Evolutionary conservation across 768 basidiomycete genomes (phyloP).

Genomic region (Tremella yokohamensis): DNA sequence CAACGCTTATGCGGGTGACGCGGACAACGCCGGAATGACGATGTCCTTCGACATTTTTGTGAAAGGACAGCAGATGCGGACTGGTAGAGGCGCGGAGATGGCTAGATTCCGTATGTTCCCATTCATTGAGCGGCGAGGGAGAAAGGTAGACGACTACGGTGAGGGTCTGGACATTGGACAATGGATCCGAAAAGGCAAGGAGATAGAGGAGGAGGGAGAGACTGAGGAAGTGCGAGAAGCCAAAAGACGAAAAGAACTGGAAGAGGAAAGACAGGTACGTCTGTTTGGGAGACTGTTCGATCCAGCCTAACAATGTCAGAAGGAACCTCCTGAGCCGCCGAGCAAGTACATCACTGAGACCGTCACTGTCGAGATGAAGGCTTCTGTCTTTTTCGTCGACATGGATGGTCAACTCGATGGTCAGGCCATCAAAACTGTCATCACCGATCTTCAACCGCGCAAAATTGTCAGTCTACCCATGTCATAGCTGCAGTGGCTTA

Average conservation of each 20-base stretch:
- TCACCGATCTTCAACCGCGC: slow-evolving; percentile 91
- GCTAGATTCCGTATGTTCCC: slow-evolving; percentile 92
- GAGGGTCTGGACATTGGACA: slow-evolving; percentile 91
- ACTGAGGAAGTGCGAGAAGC: slow-evolving; percentile 72
- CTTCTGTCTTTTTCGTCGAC: slow-evolving; percentile 84
- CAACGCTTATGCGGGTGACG: slow-evolving; percentile 39
- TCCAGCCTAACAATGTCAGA: slow-evolving; percentile 53
- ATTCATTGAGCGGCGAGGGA: slow-evolving; percentile 77
- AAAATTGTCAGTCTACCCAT: slow-evolving; percentile 66
- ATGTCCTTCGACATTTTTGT: slow-evolving; percentile 94
- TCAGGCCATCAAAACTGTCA: slow-evolving; percentile 91
- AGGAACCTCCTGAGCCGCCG: slow-evolving; percentile 75
- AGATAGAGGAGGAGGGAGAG: slow-evolving; percentile 84
- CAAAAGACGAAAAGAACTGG: slow-evolving; percentile 64
- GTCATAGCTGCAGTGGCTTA: neutral
- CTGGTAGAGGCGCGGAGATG: slow-evolving; percentile 47
- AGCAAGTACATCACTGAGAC: slow-evolving; percentile 80
- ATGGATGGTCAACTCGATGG: slow-evolving; percentile 97
- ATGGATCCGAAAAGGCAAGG: slow-evolving; percentile 89
- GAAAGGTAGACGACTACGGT: slow-evolving; percentile 90
- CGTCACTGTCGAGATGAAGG: slow-evolving; percentile 74
- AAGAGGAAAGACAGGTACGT: slow-evolving; percentile 75
- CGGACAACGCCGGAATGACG: slow-evolving; percentile 38
- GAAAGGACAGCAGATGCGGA: slow-evolving; percentile 87
- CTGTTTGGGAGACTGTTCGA: neutral